Percentiles rank a stretch among this genome's conserved stretches.
phyloP scores from a whole-genome alignment of 2,329 filamentous ascomycete species.

The Madurella fahalii region DNA sequence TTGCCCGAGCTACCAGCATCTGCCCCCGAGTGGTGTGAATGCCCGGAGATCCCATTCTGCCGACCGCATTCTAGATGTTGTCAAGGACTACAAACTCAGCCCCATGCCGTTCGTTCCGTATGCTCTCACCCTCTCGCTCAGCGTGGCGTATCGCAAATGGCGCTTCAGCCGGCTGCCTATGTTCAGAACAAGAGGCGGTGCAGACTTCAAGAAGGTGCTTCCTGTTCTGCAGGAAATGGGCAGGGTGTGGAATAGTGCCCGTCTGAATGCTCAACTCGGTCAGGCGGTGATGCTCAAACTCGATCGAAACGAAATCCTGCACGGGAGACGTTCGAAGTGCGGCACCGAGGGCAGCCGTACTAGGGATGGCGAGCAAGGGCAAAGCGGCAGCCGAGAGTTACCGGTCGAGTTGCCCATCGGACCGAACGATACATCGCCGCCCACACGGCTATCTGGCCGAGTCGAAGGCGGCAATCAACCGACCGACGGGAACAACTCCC shows the following conservation, averaged over 20 bases:
- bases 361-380: not conserved
- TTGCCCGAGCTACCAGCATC: slow-evolving; percentile 35
- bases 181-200: slow-evolving; percentile 53
- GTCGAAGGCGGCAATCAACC: not conserved
- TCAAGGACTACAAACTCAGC: slow-evolving; percentile 48
- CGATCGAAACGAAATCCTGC: slow-evolving; percentile 37
- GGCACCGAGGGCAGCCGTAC: not conserved
- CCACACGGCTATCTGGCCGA: too few species aligned
- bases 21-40: slow-evolving; percentile 47
- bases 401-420: too few species aligned
- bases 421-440: too few species aligned
- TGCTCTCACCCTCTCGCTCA: slow-evolving; percentile 57
- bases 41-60: slow-evolving; percentile 55
- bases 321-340: slow-evolving; percentile 3
- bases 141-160: slow-evolving; percentile 61
- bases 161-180: slow-evolving; percentile 56
- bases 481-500: not conserved
- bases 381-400: not conserved
- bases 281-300: slow-evolving; percentile 54
- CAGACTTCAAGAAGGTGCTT: slow-evolving; percentile 52
- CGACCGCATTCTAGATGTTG: slow-evolving; percentile 53
- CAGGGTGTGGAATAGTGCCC: slow-evolving; percentile 56
- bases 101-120: slow-evolving; percentile 59
- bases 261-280: slow-evolving; percentile 51
- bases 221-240: slow-evolving; percentile 49